Evolutionary conservation across 163 green algal species (phyloP).

Genomic region (Trebouxia gelatinosa): DNA sequence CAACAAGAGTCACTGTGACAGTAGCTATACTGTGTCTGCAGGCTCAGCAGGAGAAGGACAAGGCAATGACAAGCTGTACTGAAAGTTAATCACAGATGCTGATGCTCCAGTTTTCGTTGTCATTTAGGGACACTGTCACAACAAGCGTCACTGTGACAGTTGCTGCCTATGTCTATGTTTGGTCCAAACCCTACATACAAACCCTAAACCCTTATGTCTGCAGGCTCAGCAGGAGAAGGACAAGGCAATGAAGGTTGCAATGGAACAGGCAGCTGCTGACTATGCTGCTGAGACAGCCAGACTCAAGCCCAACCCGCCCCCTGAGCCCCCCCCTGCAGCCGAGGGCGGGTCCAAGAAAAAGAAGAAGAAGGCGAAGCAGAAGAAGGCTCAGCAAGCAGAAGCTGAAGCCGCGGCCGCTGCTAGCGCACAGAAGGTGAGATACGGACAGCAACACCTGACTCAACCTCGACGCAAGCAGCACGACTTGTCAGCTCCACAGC

Average conservation of each 20-base stretch:
- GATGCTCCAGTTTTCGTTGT: no score
- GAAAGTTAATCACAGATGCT: no score
- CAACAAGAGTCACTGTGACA: no score
- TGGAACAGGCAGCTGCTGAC: slow-evolving; percentile 27
- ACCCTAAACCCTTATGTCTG: no score
- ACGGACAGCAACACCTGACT: no score
- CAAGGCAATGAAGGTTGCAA: slow-evolving; percentile 12
- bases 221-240: slow-evolving; percentile 28
- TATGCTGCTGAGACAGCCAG: slow-evolving; percentile 14
- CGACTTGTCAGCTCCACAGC: no score
- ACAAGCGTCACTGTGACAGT: no score
- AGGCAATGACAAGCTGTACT: no score
- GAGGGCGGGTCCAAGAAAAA: background rate
- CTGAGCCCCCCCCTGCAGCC: background rate
- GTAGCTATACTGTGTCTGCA: background rate
- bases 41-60: slow-evolving; percentile 28
- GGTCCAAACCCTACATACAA: no score
- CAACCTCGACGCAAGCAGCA: no score
- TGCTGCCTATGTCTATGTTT: no score
- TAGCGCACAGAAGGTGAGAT: background rate
- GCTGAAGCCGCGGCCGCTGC: background rate
- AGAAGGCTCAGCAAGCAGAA: slow-evolving; percentile 14
- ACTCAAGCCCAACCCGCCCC: background rate
- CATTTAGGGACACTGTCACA: no score
- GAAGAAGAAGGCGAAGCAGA: slow-evolving; percentile 21